These are phyloP conservation scores for Elymus sibiricus DNA, from an alignment of 176 grass and related monocot species.

Conservation along the genomic window DNA sequence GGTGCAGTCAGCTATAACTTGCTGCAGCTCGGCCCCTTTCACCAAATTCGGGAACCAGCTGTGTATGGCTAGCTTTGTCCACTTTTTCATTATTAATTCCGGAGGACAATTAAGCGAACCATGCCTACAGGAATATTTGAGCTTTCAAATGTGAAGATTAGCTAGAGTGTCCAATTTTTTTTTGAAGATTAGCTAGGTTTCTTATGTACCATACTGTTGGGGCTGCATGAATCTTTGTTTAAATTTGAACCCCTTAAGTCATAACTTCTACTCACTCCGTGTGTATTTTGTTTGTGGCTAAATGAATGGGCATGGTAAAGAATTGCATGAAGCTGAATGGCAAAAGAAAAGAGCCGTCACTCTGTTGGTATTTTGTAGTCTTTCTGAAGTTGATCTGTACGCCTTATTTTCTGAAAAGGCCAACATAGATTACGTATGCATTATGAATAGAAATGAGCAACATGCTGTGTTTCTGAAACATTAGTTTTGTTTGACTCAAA, in stretches of 20 bases:
- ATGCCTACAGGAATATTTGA: neutral
- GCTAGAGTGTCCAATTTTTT: no score
- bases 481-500: conserved; percentile 9
- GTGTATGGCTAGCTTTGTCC: neutral
- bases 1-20: neutral
- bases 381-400: neutral
- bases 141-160: neutral
- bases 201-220: neutral
- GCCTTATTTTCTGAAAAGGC: neutral
- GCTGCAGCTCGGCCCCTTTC: neutral
- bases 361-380: neutral
- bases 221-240: neutral
- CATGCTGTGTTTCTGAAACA: conserved; percentile 1
- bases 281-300: conserved; percentile 8
- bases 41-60: neutral
- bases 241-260: neutral
- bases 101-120: neutral
- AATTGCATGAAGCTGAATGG: neutral
- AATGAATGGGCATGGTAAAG: neutral
- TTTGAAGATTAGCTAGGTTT: neutral
- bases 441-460: neutral
- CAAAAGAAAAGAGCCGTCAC: neutral
- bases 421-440: neutral
- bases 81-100: conserved; percentile 5
- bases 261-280: neutral